Conservation (phyloP, 148 eudicot species). For the Salicornia ramosissima region DNA sequence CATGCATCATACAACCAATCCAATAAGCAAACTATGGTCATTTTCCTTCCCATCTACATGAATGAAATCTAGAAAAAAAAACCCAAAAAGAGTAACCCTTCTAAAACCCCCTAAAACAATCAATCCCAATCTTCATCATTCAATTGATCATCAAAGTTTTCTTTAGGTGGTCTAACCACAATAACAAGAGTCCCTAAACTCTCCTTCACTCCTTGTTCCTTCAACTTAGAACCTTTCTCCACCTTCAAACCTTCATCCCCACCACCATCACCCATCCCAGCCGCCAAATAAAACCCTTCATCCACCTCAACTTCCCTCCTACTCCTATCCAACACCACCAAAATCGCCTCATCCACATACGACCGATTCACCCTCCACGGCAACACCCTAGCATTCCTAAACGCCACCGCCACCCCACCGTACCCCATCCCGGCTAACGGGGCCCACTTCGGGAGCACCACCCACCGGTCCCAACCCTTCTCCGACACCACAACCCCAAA, state of each 20-base stretch:
- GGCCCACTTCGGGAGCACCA: conserved; percentile 80
- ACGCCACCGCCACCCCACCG: conserved; percentile 70
- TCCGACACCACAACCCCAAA: conserved; percentile 64
- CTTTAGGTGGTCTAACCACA: conserved; percentile 93
- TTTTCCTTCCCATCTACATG: conserved; percentile 18
- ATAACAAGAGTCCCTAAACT: conserved; percentile 70
- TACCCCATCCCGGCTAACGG: conserved; percentile 51
- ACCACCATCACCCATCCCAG: conserved; percentile 14
- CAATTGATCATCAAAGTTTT: conserved; percentile 49
- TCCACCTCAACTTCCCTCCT: conserved; percentile 47
- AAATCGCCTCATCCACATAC: conserved; percentile 55
- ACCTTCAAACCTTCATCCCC: conserved; percentile 50
- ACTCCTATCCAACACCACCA: conserved; percentile 74
- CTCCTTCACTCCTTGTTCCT: conserved; percentile 43
- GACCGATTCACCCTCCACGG: conserved; percentile 69
- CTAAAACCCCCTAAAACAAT: background rate
- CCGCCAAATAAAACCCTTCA: conserved; percentile 69
- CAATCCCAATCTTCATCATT: conserved; percentile 80
- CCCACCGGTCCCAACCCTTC: conserved; percentile 76
- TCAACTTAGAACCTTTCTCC: conserved; percentile 60
- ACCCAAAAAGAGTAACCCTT: conserved; percentile 1
- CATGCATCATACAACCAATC: conserved; percentile 4
- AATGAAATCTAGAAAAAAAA: background rate
- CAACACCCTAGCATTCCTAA: conserved; percentile 48
- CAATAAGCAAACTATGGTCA: background rate